These are phyloP conservation scores for Aspergillus quadricinctus DNA, from an alignment of 2,329 filamentous ascomycete genomes.

Conservation along the genomic window DNA sequence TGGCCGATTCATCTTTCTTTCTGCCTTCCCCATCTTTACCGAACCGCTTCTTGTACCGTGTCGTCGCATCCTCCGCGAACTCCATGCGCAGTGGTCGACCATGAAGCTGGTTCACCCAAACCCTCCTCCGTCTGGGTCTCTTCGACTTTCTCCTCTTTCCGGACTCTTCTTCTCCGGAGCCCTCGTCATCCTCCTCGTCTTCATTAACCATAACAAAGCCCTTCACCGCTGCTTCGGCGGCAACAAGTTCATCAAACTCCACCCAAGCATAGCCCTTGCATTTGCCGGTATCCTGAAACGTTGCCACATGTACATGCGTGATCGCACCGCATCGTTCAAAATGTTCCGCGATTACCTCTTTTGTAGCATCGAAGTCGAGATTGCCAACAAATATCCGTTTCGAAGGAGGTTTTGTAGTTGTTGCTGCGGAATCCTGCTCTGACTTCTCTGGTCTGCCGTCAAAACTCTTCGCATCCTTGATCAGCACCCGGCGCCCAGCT, in stretches of 20 bases:
- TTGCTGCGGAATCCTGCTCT: slow-evolving; percentile 32
- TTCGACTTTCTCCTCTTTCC: slow-evolving; percentile 29
- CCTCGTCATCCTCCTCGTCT: slow-evolving; percentile 45
- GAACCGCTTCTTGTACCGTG: slow-evolving; percentile 89
- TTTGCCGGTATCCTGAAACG: slow-evolving; percentile 94
- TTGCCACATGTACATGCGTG: slow-evolving; percentile 80
- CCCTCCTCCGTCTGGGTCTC: slow-evolving; percentile 50
- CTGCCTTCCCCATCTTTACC: slow-evolving; percentile 61
- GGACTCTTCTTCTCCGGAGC: slow-evolving; percentile 39
- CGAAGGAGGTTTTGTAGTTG: slow-evolving; percentile 60
- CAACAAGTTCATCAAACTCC: slow-evolving; percentile 74
- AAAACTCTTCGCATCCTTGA: slow-evolving; percentile 88
- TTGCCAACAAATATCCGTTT: slow-evolving; percentile 89
- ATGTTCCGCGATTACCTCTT: slow-evolving; percentile 74
- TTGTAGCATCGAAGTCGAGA: slow-evolving; percentile 73
- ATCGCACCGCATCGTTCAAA: slow-evolving; percentile 83
- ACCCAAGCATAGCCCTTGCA: slow-evolving; percentile 98
- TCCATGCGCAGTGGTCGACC: slow-evolving; percentile 82
- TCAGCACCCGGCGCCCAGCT: slow-evolving; percentile 72
- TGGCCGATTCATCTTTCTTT: slow-evolving; percentile 15
- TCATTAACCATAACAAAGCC: slow-evolving; percentile 68
- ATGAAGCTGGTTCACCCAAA: slow-evolving; percentile 81
- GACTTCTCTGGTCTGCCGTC: slow-evolving; percentile 79
- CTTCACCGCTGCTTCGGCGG: slow-evolving; percentile 71
- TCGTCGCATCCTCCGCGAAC: slow-evolving; percentile 85